Evolutionary conservation across 768 basidiomycete genomes (phyloP), one percentile per base, ranked within the genome.

Genomic region (Imleria badia): DNA sequence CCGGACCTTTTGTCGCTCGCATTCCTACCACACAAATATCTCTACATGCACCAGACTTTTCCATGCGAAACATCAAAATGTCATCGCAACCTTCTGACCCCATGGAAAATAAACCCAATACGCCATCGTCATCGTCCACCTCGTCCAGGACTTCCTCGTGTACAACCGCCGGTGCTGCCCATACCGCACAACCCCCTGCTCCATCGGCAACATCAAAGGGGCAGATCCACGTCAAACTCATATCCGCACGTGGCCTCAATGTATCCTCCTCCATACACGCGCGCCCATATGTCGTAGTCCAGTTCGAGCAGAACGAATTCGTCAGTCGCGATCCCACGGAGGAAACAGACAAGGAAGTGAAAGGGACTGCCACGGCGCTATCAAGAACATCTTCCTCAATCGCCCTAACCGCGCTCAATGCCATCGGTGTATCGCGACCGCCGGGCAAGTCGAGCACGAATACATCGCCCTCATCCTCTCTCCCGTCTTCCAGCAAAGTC

Each of bases 281-380:
- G 5, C 79, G 85, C 1, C 91, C 94, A 17, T 98, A 99, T 70
- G 91, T 94, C 63, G 95, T 98, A 70, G 94, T 95, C 62, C 90
- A 94, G 72, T 99, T 98, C 73, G 97, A 99, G 77, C 91, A 98
- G 73, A 98, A 94, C 80, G 97, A 99, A 74, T 99, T 98, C 68
- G 87, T 99, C 70, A 87, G 86, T 63, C 78, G 97, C 42, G 91
- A 96, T 70, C 91, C 94, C 26, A 90, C 87, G 23, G 83, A 85
- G 60, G 91, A 92, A 71, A 76, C 80, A 17, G 91, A 90, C 76
- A 94, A 91, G 77, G 91, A 93, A 73, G 89, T 91, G 72, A 92
- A 87, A 70, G 93, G 91, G 63, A 80, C 81, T 38, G 81, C 93
- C 5, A 85, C 80, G 10, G 74, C 69, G 52, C 68, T 83, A 38